phyloP scores from a whole-genome alignment of 495 filamentous ascomycete genomes.

The Haplographium delicatum region DNA sequence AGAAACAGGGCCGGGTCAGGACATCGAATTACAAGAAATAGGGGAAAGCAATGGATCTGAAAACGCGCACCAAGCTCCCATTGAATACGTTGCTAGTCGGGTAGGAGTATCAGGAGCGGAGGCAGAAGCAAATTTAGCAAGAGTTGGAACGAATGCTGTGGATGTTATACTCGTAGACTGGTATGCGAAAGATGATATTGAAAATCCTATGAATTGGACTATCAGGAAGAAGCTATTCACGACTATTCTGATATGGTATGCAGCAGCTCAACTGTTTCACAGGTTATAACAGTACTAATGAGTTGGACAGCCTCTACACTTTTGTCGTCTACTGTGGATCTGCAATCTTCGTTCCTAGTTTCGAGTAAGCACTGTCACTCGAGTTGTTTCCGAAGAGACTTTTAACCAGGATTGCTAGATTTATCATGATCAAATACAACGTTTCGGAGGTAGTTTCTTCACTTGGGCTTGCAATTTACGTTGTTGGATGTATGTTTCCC shows the following conservation, averaged over 20 bases:
- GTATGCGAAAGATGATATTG: conserved; percentile 43
- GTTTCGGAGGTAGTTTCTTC: conserved; percentile 47
- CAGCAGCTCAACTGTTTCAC: neutral
- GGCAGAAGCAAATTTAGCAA: no score
- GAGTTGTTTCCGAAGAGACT: no score
- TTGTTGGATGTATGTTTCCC: conserved; percentile 42
- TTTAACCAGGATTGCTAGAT: no score
- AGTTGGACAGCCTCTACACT: conserved; percentile 28
- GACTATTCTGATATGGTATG: conserved; percentile 40
- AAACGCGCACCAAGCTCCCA: no score
- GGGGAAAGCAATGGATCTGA: no score
- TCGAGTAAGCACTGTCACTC: no score
- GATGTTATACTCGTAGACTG: conserved; percentile 55
- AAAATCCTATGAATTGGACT: conserved; percentile 50
- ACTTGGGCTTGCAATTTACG: conserved; percentile 45
- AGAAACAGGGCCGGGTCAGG: no score
- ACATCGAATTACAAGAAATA: no score
- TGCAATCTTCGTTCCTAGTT: conserved; percentile 38
- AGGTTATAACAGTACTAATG: neutral
- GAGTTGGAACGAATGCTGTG: no score
- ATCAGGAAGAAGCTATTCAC: conserved; percentile 31
- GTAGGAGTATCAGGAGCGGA: no score
- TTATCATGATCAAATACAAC: conserved; percentile 40
- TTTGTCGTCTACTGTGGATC: conserved; percentile 40
- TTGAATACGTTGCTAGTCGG: no score